Evolutionary conservation across 2,329 filamentous ascomycete species (phyloP), one percentile per base, ranked within the genome.

Genomic region (Fusarium algeriense): DNA sequence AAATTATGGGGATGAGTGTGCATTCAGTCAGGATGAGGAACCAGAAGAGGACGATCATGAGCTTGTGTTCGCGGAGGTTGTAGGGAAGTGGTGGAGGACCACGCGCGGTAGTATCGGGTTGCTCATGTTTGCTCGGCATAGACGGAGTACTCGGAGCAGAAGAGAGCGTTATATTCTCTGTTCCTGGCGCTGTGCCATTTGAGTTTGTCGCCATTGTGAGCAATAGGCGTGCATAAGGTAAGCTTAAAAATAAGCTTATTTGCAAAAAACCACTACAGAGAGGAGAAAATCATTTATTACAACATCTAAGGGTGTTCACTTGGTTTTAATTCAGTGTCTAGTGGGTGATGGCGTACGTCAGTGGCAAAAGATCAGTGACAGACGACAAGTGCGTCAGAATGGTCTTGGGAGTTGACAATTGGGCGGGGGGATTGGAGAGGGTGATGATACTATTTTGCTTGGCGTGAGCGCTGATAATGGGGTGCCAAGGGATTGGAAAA

Each of bases 1-100:
- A 76, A 0, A 82, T 67, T 56, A 85, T 81, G n/a, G 84, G 84
- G n/a, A 85, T 75, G 10, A 76, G 63, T 0, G 73, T 76, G 41
- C 66, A 73, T 19, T 76, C 74, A 1, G 73, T 72, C 6, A 76
- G 28, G 2, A 76, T 75, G 49, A 76, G 73, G 40, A 70, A 67
- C 72, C 70, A 73, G 23, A 76, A 76, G 1, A 72, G 28, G 2
- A 66, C 45, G 13, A 76, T 75, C 38, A 49, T 71, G 35, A 76
- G 56, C 20, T 76, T 76, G 56, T 76, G 74, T 13, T 76, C 70
- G 7, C 71, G 67, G 8, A 76, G 52, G 54, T 76, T 76, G 20
- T 76, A 76, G 4, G 73, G 74, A 1, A 76, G 59, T 1, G 67
- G 56, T 5, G 68, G 68, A 32, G 68, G 68, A 2, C 67, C 53